Conservation (phyloP, 78 protist genomes). For the Mantamonas sphyraenae region DNA sequence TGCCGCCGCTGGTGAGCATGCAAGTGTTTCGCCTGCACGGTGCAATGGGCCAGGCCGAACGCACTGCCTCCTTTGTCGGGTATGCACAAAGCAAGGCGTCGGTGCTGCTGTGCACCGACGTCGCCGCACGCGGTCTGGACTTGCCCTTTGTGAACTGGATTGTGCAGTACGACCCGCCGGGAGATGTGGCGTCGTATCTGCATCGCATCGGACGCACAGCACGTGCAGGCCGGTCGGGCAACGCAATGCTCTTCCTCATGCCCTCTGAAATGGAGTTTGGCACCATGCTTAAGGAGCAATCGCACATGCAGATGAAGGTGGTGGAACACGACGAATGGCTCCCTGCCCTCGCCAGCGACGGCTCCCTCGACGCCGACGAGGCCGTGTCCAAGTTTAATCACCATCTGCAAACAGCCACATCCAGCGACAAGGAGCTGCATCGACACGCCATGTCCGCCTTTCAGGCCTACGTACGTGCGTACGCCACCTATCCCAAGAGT, state of each 20-base stretch:
- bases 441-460: slow-evolving; percentile 44
- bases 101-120: slow-evolving; percentile 66
- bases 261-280: slow-evolving; percentile 29
- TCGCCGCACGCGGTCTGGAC: slow-evolving; percentile 76
- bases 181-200: slow-evolving; percentile 32
- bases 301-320: not conserved
- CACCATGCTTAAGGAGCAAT: slow-evolving; percentile 4
- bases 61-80: slow-evolving; percentile 12
- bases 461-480: slow-evolving; percentile 37
- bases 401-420: not conserved
- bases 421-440: not conserved
- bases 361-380: not conserved
- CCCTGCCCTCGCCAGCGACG: not conserved
- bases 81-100: slow-evolving; percentile 13
- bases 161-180: slow-evolving; percentile 63
- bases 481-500: slow-evolving; percentile 30
- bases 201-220: slow-evolving; percentile 78
- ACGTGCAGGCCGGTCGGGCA: slow-evolving; percentile 44
- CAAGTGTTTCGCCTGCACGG: no score
- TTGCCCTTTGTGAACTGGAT: slow-evolving; percentile 48
- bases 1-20: no score
- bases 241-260: slow-evolving; percentile 35
- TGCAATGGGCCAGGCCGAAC: slow-evolving; percentile 43
- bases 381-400: not conserved
- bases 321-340: not conserved